Evolutionary conservation across 345 rosid species (phyloP).

Genomic region (Lepidium didymum): DNA sequence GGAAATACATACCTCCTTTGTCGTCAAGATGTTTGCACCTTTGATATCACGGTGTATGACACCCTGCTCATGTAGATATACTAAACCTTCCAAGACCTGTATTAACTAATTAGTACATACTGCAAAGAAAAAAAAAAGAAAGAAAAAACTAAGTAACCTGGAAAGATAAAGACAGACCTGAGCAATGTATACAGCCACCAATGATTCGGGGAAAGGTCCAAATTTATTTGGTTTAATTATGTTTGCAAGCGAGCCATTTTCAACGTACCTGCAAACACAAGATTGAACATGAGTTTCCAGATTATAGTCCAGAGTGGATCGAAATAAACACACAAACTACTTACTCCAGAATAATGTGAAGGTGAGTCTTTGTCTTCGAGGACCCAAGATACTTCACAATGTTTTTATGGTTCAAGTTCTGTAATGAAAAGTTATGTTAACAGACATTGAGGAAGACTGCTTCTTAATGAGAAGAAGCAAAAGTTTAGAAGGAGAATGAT

Average conservation of each 20-base stretch:
- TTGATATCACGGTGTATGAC: conserved; percentile 99
- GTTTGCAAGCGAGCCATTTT: conserved; percentile 98
- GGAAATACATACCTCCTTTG: conserved; percentile 68
- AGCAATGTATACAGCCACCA: conserved; percentile 96
- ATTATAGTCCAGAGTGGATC: not conserved
- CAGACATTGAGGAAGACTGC: not conserved
- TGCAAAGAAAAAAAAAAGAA: not conserved
- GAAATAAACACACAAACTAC: conserved; percentile 24
- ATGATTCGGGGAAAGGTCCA: conserved; percentile 96
- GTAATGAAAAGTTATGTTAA: conserved; percentile 24
- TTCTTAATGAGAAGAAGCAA: not conserved
- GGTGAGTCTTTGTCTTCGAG: conserved; percentile 82
- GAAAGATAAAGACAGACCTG: conserved; percentile 59
- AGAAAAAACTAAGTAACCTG: conserved; percentile 13
- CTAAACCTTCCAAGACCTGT: conserved; percentile 96
- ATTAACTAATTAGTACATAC: conserved; percentile 21
- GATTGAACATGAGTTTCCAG: conserved; percentile 5
- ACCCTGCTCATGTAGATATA: conserved; percentile 97
- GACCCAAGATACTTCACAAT: conserved; percentile 99
- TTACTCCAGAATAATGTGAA: conserved; percentile 98
- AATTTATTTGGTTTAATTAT: conserved; percentile 97
- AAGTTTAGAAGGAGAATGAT: not conserved
- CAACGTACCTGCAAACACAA: conserved; percentile 66
- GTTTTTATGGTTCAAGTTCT: conserved; percentile 97
- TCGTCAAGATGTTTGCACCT: conserved; percentile 99